phyloP scores from a whole-genome alignment of 805 yeast species.

The Hanseniaspora nectarophila region DNA sequence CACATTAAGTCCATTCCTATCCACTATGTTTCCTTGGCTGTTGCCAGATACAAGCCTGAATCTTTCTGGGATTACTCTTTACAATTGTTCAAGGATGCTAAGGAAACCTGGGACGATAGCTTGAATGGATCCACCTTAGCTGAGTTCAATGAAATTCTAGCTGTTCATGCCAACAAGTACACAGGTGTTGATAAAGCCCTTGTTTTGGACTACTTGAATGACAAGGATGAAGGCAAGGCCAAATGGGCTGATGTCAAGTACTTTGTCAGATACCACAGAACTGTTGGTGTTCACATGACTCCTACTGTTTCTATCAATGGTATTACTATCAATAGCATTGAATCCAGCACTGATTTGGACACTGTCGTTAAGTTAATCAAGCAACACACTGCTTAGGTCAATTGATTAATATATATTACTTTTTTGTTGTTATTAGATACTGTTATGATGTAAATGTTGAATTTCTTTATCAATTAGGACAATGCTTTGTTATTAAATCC shows the following conservation, averaged over 20 bases:
- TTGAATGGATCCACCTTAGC: constrained; percentile 43
- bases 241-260: constrained; percentile 56
- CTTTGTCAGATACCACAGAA: constrained; percentile 60
- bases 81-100: constrained; percentile 45
- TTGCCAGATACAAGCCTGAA: constrained; percentile 44
- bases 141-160: constrained; percentile 43
- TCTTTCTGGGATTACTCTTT: constrained; percentile 47
- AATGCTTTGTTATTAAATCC: too few species aligned
- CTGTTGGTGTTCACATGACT: constrained; percentile 71
- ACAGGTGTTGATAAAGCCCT: constrained; percentile 28
- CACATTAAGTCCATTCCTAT: constrained; percentile 60
- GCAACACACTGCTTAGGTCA: constrained; percentile 6
- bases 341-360: constrained; percentile 47
- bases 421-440: too few species aligned
- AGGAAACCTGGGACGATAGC: constrained; percentile 45
- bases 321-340: constrained; percentile 42
- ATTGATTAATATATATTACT: too few species aligned
- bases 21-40: constrained; percentile 62
- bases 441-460: too few species aligned
- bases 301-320: constrained; percentile 72
- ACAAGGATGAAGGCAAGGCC: constrained; percentile 17
- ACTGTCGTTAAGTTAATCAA: constrained; percentile 26
- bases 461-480: too few species aligned
- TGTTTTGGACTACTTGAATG: constrained; percentile 23
- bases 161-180: constrained; percentile 39